Percentiles rank a stretch among this genome's conserved stretches.
Conservation (phyloP, 148 eudicot genomes). For the Fagopyrum homotropicum region DNA sequence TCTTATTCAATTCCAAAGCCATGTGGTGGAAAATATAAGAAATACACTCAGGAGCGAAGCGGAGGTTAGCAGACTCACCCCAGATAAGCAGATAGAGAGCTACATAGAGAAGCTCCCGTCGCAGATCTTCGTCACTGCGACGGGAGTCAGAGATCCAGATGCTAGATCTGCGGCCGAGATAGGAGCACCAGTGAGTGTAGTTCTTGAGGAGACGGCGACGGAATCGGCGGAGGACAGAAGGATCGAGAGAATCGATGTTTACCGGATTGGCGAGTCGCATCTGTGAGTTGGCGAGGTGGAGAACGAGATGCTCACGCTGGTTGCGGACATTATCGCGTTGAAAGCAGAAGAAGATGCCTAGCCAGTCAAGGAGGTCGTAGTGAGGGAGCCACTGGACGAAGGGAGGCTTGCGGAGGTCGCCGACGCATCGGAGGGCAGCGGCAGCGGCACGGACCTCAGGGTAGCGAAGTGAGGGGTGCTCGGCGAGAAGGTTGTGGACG, state of each 20-base stretch:
- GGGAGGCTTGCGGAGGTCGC: slow-evolving; percentile 77
- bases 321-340: slow-evolving; percentile 64
- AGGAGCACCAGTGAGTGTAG: slow-evolving; percentile 77
- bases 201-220: slow-evolving; percentile 53
- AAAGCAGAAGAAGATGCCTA: slow-evolving; percentile 80
- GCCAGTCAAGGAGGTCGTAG: slow-evolving; percentile 90
- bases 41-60: slow-evolving; percentile 74
- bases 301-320: slow-evolving; percentile 83
- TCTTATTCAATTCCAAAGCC: slow-evolving; percentile 71
- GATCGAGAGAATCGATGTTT: slow-evolving; percentile 55
- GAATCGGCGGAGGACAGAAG: slow-evolving; percentile 54
- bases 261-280: slow-evolving; percentile 81
- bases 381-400: slow-evolving; percentile 42
- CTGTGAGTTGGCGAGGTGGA: slow-evolving; percentile 78
- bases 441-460: slow-evolving; percentile 92
- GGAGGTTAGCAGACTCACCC: slow-evolving; percentile 84
- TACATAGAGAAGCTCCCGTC: slow-evolving; percentile 66
- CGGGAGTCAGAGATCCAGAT: slow-evolving; percentile 51
- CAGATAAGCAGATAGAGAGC: slow-evolving; percentile 62
- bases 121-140: slow-evolving; percentile 36
- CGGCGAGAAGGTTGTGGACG: slow-evolving; percentile 77
- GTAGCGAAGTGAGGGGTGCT: slow-evolving; percentile 89
- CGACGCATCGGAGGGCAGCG: slow-evolving; percentile 65
- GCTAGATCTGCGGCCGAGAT: slow-evolving; percentile 53
- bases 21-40: slow-evolving; percentile 68